Evolutionary conservation across 192 early-diverging fungal species (phyloP), one percentile per base, ranked within the genome.

Genomic region (Entomortierella beljakovae): DNA sequence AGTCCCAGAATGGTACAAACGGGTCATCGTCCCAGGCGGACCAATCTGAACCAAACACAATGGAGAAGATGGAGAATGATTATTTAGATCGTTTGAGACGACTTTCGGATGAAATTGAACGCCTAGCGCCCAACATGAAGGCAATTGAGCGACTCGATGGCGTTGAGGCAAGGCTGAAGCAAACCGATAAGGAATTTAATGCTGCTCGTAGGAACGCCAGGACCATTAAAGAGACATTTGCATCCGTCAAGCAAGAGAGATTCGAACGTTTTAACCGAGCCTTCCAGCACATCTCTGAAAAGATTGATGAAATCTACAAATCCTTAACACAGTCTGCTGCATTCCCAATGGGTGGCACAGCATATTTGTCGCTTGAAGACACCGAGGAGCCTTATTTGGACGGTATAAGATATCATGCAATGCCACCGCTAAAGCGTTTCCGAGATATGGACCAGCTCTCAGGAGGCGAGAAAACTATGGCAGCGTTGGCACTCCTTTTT

Each of bases 341-440:
- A 23, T 97, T 98, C 80, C 94, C 97, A 6, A 72, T 94, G 58
- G 98, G 98, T 10, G 98, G 98, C 20, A 96, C 93, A 0, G 98
- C 98, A 0, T 98, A 98, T 57, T 77, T 99, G 71, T 94, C 88
- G 7, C 80, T 98, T 53, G 97, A 99, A 80, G 94, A 96, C 54
- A 90, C 89, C 23, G 96, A 99, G 81, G 96, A 98, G 81, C 98
- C 98, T 3, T 99, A 97, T 57, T 73, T 95, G 62, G 89, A 92
- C 55, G 97, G 97, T 34, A 88, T 99, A 50, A 94, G 95, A 64
- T 99, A 98, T 85, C 97, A 99, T 73, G 97, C 98, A 0, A 99
- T 99, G 96, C 98, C 98, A 8, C 98, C 98, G 25, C 93, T 97
- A 89, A 99, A 99, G 85, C 91, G 97, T 31, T 99, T 99, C 89